Percentiles rank a stretch among this genome's conserved stretches.
Conservation (phyloP, 2,329 filamentous ascomycete genomes). For the Septoria petroselini region DNA sequence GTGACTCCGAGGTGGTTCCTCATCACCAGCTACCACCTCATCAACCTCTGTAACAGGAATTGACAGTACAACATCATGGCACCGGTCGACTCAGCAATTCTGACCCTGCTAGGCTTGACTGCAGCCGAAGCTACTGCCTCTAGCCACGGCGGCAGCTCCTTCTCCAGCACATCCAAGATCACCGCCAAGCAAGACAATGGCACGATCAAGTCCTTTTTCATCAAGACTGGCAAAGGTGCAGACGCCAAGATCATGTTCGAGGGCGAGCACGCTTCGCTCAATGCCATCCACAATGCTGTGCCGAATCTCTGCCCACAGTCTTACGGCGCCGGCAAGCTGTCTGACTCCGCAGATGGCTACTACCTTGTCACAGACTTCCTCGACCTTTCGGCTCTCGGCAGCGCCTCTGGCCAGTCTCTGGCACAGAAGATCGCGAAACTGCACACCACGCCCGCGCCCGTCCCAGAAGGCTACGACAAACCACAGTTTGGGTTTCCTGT, state of each 20-base stretch:
- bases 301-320: slow-evolving; percentile 73
- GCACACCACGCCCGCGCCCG: slow-evolving; percentile 71
- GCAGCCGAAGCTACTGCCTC: slow-evolving; percentile 53
- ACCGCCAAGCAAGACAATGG: slow-evolving; percentile 48
- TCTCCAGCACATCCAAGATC: slow-evolving; percentile 63
- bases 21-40: too few species aligned
- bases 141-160: slow-evolving; percentile 64
- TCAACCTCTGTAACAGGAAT: too few species aligned
- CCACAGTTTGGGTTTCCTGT: slow-evolving; percentile 80
- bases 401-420: slow-evolving; percentile 51
- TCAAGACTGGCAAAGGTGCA: slow-evolving; percentile 64
- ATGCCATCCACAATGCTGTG: slow-evolving; percentile 70
- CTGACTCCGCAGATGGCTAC: slow-evolving; percentile 47
- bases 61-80: neutral
- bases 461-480: slow-evolving; percentile 55
- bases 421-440: slow-evolving; percentile 74
- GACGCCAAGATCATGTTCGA: slow-evolving; percentile 67
- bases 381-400: slow-evolving; percentile 52
- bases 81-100: slow-evolving; percentile 60
- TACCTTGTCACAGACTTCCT: slow-evolving; percentile 76
- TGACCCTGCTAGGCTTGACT: slow-evolving; percentile 59
- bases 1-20: too few species aligned
- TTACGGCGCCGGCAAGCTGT: slow-evolving; percentile 65
- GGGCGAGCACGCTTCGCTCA: slow-evolving; percentile 79
- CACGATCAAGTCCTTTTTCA: slow-evolving; percentile 59